phyloP scores from a whole-genome alignment of 2,329 filamentous ascomycete genomes.

The Xylaria sp. region DNA sequence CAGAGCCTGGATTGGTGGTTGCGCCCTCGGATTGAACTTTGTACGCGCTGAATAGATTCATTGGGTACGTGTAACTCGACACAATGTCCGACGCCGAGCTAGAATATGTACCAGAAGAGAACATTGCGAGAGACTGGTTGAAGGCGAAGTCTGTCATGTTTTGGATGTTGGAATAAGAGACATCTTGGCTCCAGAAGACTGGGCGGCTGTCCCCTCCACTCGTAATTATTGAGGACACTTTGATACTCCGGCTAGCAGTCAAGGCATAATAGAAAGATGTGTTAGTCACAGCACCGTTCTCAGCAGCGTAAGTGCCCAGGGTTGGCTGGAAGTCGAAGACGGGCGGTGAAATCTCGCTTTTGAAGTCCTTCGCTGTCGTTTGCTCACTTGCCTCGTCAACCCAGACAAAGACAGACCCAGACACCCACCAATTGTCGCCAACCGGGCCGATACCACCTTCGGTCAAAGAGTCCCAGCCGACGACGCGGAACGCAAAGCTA shows the following conservation, averaged over 20 bases:
- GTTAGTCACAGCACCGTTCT: slow-evolving; percentile 36
- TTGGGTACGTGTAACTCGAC: slow-evolving; percentile 39
- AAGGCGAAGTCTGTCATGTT: slow-evolving; percentile 41
- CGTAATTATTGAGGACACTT: slow-evolving; percentile 37
- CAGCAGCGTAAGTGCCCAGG: slow-evolving; percentile 29
- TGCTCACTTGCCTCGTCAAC: slow-evolving; percentile 50
- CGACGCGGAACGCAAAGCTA: slow-evolving; percentile 33
- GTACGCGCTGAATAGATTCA: slow-evolving; percentile 43
- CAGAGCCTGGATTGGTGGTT: slow-evolving; percentile 39
- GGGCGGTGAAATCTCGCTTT: slow-evolving; percentile 26
- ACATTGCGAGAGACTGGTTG: slow-evolving; percentile 41
- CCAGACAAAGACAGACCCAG: slow-evolving; percentile 70
- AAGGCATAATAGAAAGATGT: slow-evolving; percentile 40
- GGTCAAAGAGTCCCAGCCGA: slow-evolving; percentile 51
- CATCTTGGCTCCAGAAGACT: slow-evolving; percentile 37
- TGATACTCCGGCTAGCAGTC: slow-evolving; percentile 35
- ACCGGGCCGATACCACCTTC: slow-evolving; percentile 49
- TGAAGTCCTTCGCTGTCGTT: slow-evolving; percentile 30
- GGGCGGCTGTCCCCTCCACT: slow-evolving; percentile 27
- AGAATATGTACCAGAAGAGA: slow-evolving; percentile 36
- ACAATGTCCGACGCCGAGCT: slow-evolving; percentile 31
- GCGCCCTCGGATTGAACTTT: slow-evolving; percentile 36
- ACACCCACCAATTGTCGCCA: slow-evolving; percentile 67
- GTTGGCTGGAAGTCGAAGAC: slow-evolving; percentile 36
- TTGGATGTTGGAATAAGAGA: slow-evolving; percentile 41